Evolutionary conservation across 2,329 filamentous ascomycete genomes (phyloP).

Genomic region (Septoria linicola): DNA sequence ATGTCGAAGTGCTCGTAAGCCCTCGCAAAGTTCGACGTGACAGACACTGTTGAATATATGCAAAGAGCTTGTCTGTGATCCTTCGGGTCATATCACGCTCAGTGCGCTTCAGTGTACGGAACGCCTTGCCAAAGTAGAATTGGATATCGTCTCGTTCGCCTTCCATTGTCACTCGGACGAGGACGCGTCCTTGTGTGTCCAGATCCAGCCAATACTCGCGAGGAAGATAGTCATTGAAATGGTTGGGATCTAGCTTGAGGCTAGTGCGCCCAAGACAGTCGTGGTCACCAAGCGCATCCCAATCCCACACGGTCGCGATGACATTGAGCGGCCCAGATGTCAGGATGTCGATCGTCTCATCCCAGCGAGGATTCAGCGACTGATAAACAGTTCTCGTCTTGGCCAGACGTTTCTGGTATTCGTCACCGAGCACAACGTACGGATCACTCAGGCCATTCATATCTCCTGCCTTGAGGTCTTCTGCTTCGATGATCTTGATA

Average conservation of each 20-base stretch:
- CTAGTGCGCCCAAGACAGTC: conserved; percentile 97
- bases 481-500: conserved; percentile 96
- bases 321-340: conserved; percentile 89
- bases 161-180: conserved; percentile 96
- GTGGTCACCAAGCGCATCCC: conserved; percentile 94
- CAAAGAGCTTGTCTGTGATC: conserved; percentile 96
- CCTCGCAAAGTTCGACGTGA: conserved; percentile 76
- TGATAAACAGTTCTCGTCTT: conserved; percentile 91
- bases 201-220: conserved; percentile 97
- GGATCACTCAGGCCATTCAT: conserved; percentile 92
- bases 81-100: conserved; percentile 98
- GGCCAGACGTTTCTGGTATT: conserved; percentile 93
- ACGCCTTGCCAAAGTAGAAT: conserved; percentile 97
- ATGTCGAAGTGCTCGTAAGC: conserved; percentile 57
- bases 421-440: conserved; percentile 93
- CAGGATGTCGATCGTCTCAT: conserved; percentile 94
- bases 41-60: conserved; percentile 87
- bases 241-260: conserved; percentile 93
- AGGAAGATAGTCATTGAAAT: conserved; percentile 94
- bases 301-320: conserved; percentile 97
- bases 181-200: conserved; percentile 85
- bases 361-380: conserved; percentile 92
- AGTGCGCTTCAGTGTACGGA: conserved; percentile 89
- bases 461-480: conserved; percentile 97
- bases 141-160: conserved; percentile 97